Percentiles rank a stretch among this genome's conserved stretches.
phyloP scores from a whole-genome alignment of 2,329 filamentous ascomycete species.

The Phialocephala subalpina region DNA sequence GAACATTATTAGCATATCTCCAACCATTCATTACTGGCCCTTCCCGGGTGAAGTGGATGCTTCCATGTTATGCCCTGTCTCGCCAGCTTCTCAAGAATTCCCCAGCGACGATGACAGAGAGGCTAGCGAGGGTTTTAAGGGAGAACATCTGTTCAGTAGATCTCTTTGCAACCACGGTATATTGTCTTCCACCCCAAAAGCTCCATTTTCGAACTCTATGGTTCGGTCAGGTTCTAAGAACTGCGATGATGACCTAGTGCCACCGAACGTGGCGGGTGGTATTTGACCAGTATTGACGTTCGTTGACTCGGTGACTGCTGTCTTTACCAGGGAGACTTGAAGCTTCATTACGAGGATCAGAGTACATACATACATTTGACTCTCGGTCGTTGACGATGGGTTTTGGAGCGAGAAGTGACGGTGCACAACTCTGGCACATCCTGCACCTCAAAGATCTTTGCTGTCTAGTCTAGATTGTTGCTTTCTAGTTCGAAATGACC shows the following conservation, averaged over 20 bases:
- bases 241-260: background rate
- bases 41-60: conserved; percentile 7
- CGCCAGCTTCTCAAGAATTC: conserved; percentile 2
- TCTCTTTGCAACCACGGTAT: background rate
- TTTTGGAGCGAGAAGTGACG: background rate
- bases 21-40: conserved; percentile 4
- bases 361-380: no score
- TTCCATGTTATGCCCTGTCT: conserved; percentile 13
- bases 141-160: background rate
- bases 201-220: background rate
- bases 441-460: background rate
- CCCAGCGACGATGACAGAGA: background rate
- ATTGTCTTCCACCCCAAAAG: background rate
- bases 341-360: no score
- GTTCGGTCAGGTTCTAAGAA: background rate
- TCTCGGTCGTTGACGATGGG: background rate
- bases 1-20: background rate
- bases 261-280: background rate
- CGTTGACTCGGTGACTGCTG: background rate
- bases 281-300: background rate
- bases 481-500: background rate
- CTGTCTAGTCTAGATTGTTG: background rate
- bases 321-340: background rate
- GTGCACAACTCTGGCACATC: background rate
- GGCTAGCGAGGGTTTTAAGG: background rate